Base-by-base conservation (phyloP, 768 basidiomycete species). In the Lactarius vividus region DNA sequence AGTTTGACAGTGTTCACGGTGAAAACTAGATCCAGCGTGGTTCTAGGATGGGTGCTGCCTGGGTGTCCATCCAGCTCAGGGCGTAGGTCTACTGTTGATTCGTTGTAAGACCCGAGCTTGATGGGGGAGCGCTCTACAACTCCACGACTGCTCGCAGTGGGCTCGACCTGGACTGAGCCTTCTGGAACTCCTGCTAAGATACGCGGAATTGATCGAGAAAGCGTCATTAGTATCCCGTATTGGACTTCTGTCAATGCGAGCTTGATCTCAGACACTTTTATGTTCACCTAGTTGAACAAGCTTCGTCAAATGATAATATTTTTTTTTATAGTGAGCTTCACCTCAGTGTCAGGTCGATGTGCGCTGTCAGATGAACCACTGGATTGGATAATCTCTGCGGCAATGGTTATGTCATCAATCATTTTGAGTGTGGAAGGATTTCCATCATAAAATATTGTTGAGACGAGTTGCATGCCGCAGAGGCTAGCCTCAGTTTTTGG, bases 351-450 rank as follows among this genome's bases (percentile, higher is more conserved):
- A 1, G 96, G 93, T 62, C 79, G 77, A 40, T 82, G 79, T 64
- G 75, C 73, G n/a, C 73, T 72, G 20, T 85, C 81, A 71, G 91
- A 81, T 49, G 85, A 80, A 16, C 78, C 79, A 56, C 78, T 80
- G 7, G 78, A 82, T 75, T 96, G 93, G 29, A 85, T 75, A 59
- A 95, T 76, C 29, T 88, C 83, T 10, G 89, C 84, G 4, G 77
- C 78, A 65, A 98, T 82, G 65, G 89, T 81, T 56, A 97, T 94
- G 72, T 96, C 91, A 70, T 97, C 93, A 39, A 99, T 89, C 71
- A 99, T 93, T 76, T 92, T 94, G 64, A 98, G 81, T 1, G 75
- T 79, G 20, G 84, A 82, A 15, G 79, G 67, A 66, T 81, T 82
- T 16, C 81, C 80, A 46, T 81, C 77, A 69, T 83, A 77, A 49